These are phyloP conservation scores for Monilinia vaccinii-corymbosi DNA, from an alignment of 2,329 filamentous ascomycete genomes.

Conservation along the genomic window DNA sequence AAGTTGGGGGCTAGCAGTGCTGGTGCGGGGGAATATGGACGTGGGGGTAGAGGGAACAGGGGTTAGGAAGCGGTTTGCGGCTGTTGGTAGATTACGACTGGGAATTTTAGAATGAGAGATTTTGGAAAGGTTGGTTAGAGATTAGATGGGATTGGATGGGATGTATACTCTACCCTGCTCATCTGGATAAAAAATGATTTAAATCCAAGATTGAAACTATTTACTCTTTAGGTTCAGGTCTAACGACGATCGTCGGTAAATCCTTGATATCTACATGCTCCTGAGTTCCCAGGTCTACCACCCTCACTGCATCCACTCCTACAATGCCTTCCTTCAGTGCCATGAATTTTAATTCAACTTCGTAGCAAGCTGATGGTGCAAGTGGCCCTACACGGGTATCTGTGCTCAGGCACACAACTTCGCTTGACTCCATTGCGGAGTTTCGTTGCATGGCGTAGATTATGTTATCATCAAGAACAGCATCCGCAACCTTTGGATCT, in stretches of 20 bases:
- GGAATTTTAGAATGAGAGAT: not conserved
- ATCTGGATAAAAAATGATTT: not conserved
- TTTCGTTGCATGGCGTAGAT: slow-evolving; percentile 63
- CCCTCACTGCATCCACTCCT: slow-evolving; percentile 60
- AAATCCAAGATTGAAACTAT: not conserved
- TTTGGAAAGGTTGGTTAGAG: not conserved
- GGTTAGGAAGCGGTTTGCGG: too few species aligned
- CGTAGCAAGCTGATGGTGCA: slow-evolving; percentile 63
- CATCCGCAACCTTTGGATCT: slow-evolving; percentile 43
- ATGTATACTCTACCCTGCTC: not conserved
- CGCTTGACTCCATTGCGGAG: slow-evolving; percentile 52
- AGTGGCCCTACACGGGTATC: slow-evolving; percentile 67
- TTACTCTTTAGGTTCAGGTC: not conserved
- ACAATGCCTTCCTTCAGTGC: slow-evolving; percentile 58
- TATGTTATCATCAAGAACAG: slow-evolving; percentile 62
- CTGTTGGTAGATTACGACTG: not conserved
- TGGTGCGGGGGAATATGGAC: not conserved
- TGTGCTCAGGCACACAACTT: slow-evolving; percentile 66
- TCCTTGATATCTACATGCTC: slow-evolving; percentile 72
- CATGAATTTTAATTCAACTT: slow-evolving; percentile 63
- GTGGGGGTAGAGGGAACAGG: not conserved
- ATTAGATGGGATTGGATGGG: not conserved
- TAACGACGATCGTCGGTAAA: slow-evolving; percentile 57
- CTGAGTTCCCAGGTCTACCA: slow-evolving; percentile 64
- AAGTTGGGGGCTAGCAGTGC: not conserved